phyloP scores from a whole-genome alignment of 78 protist species.

The Dictyostelium brefeldianum region DNA sequence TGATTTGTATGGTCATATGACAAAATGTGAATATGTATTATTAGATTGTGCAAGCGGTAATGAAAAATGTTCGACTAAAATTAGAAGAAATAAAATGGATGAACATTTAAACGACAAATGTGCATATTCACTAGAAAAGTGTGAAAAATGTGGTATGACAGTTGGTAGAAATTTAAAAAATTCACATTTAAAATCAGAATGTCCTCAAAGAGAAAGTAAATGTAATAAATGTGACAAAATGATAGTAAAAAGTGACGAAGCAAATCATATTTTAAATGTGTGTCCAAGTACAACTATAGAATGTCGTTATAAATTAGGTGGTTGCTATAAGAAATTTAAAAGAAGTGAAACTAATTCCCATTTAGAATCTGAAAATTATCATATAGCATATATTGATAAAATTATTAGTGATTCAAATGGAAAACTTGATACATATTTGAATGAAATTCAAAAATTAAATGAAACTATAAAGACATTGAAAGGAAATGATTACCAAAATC shows the following conservation, averaged over 20 bases:
- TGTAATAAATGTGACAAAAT: not conserved
- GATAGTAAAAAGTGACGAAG: not conserved
- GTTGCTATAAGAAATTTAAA: not conserved
- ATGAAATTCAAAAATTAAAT: no score
- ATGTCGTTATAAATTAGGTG: not conserved
- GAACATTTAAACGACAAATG: not conserved
- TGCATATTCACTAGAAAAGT: not conserved
- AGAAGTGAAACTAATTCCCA: not conserved
- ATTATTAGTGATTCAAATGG: no score
- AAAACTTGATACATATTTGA: no score
- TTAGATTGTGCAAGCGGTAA: no score
- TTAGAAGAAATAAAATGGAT: no score
- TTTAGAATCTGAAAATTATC: not conserved
- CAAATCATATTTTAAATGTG: not conserved
- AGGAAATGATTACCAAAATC: no score
- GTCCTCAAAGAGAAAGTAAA: not conserved
- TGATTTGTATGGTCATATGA: no score
- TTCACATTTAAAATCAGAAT: not conserved
- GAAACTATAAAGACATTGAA: no score
- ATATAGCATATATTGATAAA: no score
- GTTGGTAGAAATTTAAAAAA: not conserved
- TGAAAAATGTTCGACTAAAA: no score
- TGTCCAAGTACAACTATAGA: not conserved
- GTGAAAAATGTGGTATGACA: not conserved
- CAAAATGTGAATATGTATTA: no score